A percentile compares a stretch with the other conserved stretches of the same genome.
phyloP scores from a whole-genome alignment of 2,329 filamentous ascomycete genomes.

The Exophiala aquamarina region DNA sequence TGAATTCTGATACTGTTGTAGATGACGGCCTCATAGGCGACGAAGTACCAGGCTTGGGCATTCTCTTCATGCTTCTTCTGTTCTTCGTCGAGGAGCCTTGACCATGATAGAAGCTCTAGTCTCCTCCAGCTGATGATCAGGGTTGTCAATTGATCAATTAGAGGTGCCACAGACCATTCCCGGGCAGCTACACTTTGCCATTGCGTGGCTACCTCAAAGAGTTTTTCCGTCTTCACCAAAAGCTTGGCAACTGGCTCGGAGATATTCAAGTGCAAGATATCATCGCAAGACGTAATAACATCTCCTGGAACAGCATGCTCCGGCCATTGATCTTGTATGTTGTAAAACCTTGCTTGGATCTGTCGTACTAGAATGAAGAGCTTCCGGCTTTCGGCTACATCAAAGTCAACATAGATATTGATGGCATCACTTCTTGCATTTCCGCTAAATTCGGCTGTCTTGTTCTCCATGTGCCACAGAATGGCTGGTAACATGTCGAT shows the following conservation, averaged over 20 bases:
- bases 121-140: constrained; percentile 86
- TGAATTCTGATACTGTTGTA: constrained; percentile 69
- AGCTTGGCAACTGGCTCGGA: constrained; percentile 83
- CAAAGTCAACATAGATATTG: constrained; percentile 87
- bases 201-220: constrained; percentile 82
- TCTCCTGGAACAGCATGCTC: constrained; percentile 79
- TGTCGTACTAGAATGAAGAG: constrained; percentile 69
- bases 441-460: constrained; percentile 50
- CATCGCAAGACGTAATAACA: constrained; percentile 71
- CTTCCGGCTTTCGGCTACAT: constrained; percentile 72
- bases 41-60: constrained; percentile 91
- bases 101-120: constrained; percentile 89
- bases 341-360: constrained; percentile 69
- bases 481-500: constrained; percentile 62
- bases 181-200: constrained; percentile 93
- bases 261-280: constrained; percentile 72
- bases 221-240: constrained; percentile 80
- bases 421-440: constrained; percentile 52
- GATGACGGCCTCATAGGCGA: constrained; percentile 88
- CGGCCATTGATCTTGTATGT: constrained; percentile 64
- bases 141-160: constrained; percentile 77
- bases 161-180: constrained; percentile 65
- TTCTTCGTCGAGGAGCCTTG: constrained; percentile 82
- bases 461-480: constrained; percentile 65
- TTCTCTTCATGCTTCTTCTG: constrained; percentile 71